These are phyloP conservation scores for Zymoseptoria pseudotritici DNA, from an alignment of 2,329 filamentous ascomycete species.

Conservation along the genomic window DNA sequence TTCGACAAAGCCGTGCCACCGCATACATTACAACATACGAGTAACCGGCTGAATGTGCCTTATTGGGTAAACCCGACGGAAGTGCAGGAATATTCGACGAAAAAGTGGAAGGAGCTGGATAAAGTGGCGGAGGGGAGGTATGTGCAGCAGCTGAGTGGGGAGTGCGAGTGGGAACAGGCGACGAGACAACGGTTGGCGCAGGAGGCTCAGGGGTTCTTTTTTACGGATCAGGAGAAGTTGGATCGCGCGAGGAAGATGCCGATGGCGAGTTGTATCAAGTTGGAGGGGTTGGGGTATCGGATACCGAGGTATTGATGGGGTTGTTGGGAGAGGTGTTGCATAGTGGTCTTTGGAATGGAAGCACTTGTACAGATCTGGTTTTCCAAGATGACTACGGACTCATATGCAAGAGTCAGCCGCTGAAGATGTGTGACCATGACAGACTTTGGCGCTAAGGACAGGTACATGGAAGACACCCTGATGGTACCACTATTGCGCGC, in stretches of 20 bases:
- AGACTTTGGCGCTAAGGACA: too few species aligned
- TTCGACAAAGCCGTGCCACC: conserved; percentile 67
- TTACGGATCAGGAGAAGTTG: conserved; percentile 71
- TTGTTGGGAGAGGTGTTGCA: neutral
- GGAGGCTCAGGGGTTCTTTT: conserved; percentile 82
- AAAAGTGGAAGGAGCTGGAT: conserved; percentile 69
- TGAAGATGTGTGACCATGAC: too few species aligned
- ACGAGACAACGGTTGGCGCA: conserved; percentile 61
- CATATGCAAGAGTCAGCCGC: neutral
- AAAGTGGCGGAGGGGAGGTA: conserved; percentile 67
- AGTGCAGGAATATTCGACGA: conserved; percentile 59
- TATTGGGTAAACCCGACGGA: conserved; percentile 83
- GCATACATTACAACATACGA: conserved; percentile 66
- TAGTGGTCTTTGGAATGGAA: neutral
- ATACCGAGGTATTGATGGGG: conserved; percentile 10
- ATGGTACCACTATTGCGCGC: too few species aligned
- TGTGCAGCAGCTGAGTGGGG: conserved; percentile 56
- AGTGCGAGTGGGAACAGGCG: conserved; percentile 68
- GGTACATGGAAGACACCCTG: too few species aligned
- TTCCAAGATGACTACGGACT: neutral
- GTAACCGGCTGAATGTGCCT: conserved; percentile 61
- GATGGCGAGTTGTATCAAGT: conserved; percentile 51
- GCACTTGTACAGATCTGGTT: neutral
- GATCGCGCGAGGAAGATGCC: conserved; percentile 57
- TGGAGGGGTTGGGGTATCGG: conserved; percentile 44